Base-by-base conservation (phyloP, 176 grass and related monocot genomes). In the Eleusine coracana region DNA sequence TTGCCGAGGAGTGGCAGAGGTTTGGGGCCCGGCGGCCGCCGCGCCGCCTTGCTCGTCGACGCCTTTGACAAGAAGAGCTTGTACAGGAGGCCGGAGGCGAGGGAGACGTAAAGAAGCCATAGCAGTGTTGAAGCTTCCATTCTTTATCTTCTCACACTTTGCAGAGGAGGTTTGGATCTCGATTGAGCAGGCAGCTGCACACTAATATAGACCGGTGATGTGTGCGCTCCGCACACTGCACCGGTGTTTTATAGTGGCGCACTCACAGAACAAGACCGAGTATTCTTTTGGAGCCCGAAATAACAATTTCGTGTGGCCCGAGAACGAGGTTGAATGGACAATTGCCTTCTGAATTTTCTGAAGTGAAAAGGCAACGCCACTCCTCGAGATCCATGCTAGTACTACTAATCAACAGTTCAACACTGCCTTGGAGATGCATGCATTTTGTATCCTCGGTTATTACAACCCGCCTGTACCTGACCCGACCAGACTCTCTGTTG, bases 1-100 rank as follows among this genome's bases (percentile, higher is more conserved):
- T 86, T 91, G 66, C 92, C 92, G 39, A 94, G 1, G 66, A 94
- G 56, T 5, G 80, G 80, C 16, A 94, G 52, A 0, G 78, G 82
- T 6, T 25, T 25, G 27, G 89, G 89, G 1, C 89, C 83, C 0
- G 89, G 92, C 18, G 92, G 89, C 23, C 81, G 82, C 40, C 48
- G 78, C 39, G 41, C 21, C 16, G 21, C 29, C 12, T 78, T 13
- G n/a, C 72, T 2, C 11, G 73, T 68, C 59, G 14, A 36, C 17
- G 68, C n/a, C 6, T 27, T 27, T 7, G 69, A 52, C 31, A 74
- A 0, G 18, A 85, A 80, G 63, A 89, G n/a, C 31, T 75, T 84
- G 82, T 84, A 84, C 12, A 89, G 82, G 42, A 89, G 7, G 51
- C n/a, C 75, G 20, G 76, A 89, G 23, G 82, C 82, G 42, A 84